These are phyloP conservation scores for Metschnikowia baotianmanensis DNA, from an alignment of 805 yeast genomes.

Conservation along the genomic window DNA sequence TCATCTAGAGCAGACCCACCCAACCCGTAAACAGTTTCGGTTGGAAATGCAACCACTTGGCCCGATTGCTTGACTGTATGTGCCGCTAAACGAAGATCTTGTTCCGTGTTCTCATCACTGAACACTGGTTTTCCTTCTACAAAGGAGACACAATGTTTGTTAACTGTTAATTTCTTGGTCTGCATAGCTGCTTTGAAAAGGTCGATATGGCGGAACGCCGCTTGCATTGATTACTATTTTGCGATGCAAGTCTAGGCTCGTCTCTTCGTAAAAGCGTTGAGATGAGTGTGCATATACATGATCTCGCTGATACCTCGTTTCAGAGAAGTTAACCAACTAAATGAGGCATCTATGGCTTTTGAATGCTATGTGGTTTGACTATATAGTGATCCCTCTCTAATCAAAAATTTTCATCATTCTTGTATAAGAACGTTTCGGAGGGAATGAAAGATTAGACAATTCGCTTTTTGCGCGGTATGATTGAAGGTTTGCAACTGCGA, in stretches of 20 bases:
- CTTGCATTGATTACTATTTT: conserved; percentile 1
- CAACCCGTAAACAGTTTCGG: conserved; percentile 95
- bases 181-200: conserved; percentile 14
- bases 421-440: too few relatives aligned
- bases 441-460: too few relatives aligned
- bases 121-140: conserved; percentile 45
- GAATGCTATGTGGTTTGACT: too few relatives aligned
- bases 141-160: conserved; percentile 51
- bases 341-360: too few relatives aligned
- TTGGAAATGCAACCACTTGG: conserved; percentile 83
- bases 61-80: conserved; percentile 13
- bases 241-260: neutral
- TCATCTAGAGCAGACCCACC: conserved; percentile 84
- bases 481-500: too few relatives aligned
- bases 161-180: conserved; percentile 51
- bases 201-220: conserved; percentile 2
- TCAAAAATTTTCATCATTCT: too few relatives aligned
- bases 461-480: too few relatives aligned
- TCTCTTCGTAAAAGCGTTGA: neutral
- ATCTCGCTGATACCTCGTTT: too few relatives aligned
- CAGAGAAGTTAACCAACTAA: too few relatives aligned
- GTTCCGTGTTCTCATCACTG: conserved; percentile 50
- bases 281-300: neutral
- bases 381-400: too few relatives aligned
- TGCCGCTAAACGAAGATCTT: conserved; percentile 52